These are phyloP conservation scores for Lobulomyces angularis DNA, from an alignment of 192 early-diverging fungal species.

Conservation along the genomic window DNA sequence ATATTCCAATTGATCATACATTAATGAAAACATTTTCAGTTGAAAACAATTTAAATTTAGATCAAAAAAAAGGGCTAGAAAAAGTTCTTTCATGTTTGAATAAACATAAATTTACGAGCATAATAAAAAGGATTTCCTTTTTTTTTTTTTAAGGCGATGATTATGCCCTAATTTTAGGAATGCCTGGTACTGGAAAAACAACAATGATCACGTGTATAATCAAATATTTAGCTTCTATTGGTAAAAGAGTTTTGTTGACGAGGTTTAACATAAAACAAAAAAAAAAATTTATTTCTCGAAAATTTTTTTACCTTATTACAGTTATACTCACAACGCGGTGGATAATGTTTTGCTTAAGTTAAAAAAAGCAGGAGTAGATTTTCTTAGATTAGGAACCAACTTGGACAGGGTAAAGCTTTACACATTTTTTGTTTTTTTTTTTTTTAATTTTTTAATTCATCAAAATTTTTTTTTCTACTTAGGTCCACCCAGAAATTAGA, in stretches of 20 bases:
- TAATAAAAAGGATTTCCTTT: neutral
- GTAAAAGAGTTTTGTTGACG: slow-evolving; percentile 70
- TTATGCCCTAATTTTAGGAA: slow-evolving; percentile 83
- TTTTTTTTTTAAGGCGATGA: slow-evolving; percentile 45
- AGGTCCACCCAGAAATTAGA: slow-evolving; percentile 7
- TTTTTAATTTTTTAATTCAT: slow-evolving; percentile 4
- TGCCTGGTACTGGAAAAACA: slow-evolving; percentile 96
- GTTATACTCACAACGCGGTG: slow-evolving; percentile 87
- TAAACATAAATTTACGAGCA: neutral
- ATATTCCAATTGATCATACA: neutral
- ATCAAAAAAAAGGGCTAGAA: slow-evolving; percentile 57
- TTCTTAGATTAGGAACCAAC: slow-evolving; percentile 70
- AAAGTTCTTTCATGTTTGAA: slow-evolving; percentile 46
- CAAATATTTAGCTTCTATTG: slow-evolving; percentile 41
- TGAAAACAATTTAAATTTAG: slow-evolving; percentile 46
- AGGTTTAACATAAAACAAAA: too few relatives aligned
- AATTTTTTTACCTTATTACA: too few relatives aligned
- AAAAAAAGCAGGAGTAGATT: slow-evolving; percentile 41
- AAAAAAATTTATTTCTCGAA: too few relatives aligned
- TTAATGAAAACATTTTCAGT: neutral
- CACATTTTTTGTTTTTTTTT: slow-evolving; percentile 7
- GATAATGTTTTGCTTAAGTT: slow-evolving; percentile 88
- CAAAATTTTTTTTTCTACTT: neutral
- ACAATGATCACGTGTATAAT: slow-evolving; percentile 76
- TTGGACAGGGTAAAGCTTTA: slow-evolving; percentile 30